Evolutionary conservation across 768 basidiomycete genomes (phyloP), one percentile per base, ranked within the genome.

Genomic region (Cantharellus anzutake): DNA sequence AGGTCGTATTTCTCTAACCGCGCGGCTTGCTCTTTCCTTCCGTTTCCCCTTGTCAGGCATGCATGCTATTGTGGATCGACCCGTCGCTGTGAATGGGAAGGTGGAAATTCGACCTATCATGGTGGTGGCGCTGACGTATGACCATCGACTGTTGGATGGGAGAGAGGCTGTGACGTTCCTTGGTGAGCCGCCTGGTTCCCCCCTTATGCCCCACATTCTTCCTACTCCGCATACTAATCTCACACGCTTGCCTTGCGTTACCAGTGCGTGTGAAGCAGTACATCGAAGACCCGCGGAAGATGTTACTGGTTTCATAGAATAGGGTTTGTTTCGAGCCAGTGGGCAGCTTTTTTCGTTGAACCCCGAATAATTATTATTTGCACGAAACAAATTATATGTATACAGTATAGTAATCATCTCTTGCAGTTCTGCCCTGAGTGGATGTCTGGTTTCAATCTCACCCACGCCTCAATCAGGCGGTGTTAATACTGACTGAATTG

Each of bases 141-240:
- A 98, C 71, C 93, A 98, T 73, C 79, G 94, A 63, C 72, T 99
- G 67, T 77, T 99, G 65, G 94, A 99, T 68, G 94, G 94, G 41
- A 77, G 94, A 64, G 94, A 99, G 72, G 94, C 86, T 41, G 86
- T 91, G 58, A 94, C 92, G 44, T 97, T 99, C 90, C 82, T 99
- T 64, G 91, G 90, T 92, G 65, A 64, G 86, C 75, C 34, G 42
- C 41, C 52, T 44, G 67, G 50, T 56, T 14, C 42, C 5, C 20
- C 29, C 50, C 44, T 39, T 37, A 41, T 50, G 52, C 42, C 3
- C 37, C 5, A 38, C 7, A 29, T 57, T 60, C 51, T 63, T 60
- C 61, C 60, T 60, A 11, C 4, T 16, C 44, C 29, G 44, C 20
- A 29, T 48, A 29, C 44, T 48, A 11, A 48, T 48, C 29, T 11